Evolutionary conservation across 2,329 filamentous ascomycete species (phyloP).

Genomic region (Colletotrichum magnum): DNA sequence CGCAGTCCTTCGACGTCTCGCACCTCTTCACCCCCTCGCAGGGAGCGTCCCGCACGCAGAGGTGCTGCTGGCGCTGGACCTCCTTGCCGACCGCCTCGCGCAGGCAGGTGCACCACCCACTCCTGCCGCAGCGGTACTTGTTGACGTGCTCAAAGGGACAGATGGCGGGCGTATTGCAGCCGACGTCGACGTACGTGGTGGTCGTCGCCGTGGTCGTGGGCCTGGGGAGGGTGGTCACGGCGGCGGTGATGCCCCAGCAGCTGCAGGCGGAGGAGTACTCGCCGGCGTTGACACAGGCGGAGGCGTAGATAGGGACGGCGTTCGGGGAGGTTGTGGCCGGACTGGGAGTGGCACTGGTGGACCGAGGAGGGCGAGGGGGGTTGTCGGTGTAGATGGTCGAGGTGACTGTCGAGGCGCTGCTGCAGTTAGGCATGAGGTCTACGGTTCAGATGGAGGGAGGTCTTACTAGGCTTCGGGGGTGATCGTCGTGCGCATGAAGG

Average conservation of each 20-base stretch:
- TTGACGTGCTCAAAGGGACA: slow-evolving; percentile 22
- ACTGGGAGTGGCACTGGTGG: not conserved
- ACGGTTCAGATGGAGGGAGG: too few relatives aligned
- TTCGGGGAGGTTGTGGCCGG: slow-evolving; percentile 44
- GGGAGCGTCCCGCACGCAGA: slow-evolving; percentile 18
- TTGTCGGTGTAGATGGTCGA: slow-evolving; percentile 11
- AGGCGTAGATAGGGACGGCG: slow-evolving; percentile 56
- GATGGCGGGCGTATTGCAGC: slow-evolving; percentile 9
- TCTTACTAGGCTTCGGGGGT: slow-evolving; percentile 19
- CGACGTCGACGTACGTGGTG: slow-evolving; percentile 43
- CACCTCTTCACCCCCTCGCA: slow-evolving; percentile 8
- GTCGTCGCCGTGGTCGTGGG: slow-evolving; percentile 57
- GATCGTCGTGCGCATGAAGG: slow-evolving; percentile 27
- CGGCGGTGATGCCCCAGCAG: slow-evolving; percentile 58
- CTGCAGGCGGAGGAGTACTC: slow-evolving; percentile 58
- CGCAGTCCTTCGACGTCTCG: slow-evolving; percentile 9
- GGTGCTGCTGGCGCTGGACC: not conserved
- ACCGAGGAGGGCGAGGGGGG: not conserved
- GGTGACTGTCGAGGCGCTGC: not conserved
- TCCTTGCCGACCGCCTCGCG: not conserved
- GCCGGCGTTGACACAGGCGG: slow-evolving; percentile 48
- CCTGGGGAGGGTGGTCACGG: slow-evolving; percentile 52
- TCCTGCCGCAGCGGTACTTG: slow-evolving; percentile 21
- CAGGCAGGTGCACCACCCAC: slow-evolving; percentile 21
- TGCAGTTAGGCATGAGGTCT: too few relatives aligned